Conservation (phyloP, 345 rosid genomes). For the Rhodamnia rubescens region DNA sequence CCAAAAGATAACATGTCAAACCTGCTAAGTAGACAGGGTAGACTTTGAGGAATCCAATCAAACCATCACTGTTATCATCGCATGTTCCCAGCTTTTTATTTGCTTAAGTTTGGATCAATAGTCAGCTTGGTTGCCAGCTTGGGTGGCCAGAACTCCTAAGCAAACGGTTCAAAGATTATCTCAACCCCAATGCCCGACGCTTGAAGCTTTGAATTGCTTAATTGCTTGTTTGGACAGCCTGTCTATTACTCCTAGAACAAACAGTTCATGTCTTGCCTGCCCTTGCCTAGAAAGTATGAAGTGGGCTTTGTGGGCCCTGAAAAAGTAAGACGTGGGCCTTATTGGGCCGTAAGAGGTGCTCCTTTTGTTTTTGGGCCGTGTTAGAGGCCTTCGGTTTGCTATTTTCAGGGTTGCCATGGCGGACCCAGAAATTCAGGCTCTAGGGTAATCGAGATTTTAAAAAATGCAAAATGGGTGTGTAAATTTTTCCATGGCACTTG, state of each 20-base stretch:
- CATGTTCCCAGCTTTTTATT: too few species aligned
- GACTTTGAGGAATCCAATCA: too few species aligned
- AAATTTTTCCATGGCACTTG: background rate
- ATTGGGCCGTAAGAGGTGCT: background rate
- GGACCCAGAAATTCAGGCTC: background rate
- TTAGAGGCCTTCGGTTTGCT: background rate
- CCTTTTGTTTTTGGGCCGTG: background rate
- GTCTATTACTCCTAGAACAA: background rate
- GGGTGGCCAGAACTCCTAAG: background rate
- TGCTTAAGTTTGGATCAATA: too few species aligned
- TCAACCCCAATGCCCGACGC: too few species aligned
- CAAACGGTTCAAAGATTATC: background rate
- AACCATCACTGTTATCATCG: too few species aligned
- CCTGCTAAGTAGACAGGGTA: too few species aligned
- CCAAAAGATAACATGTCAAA: too few species aligned
- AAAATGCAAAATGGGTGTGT: background rate
- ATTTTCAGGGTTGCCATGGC: background rate
- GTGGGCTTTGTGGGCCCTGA: background rate
- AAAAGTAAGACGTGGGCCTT: background rate
- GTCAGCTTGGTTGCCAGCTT: too few species aligned
- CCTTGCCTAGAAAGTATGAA: background rate
- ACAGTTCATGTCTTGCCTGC: background rate
- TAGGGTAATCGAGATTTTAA: background rate
- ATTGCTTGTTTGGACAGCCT: background rate
- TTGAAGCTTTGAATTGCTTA: background rate